A percentile compares a stretch with the other conserved stretches of the same genome.
Conservation (phyloP, 2,329 filamentous ascomycete genomes). For the Ambrosiella beaveri region DNA sequence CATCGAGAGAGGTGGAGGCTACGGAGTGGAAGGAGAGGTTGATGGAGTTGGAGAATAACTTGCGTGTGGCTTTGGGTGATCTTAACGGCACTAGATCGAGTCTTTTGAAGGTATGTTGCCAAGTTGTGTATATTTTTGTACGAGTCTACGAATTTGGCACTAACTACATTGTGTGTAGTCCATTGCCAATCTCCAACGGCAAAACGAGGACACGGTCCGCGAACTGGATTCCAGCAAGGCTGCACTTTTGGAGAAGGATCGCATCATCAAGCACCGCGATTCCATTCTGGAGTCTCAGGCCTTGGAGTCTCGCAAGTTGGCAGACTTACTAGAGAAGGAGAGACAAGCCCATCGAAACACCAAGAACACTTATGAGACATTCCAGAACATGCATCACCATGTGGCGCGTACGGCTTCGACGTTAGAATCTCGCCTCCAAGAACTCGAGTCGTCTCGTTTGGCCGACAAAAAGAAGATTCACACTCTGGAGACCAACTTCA, state of each 20-base stretch:
- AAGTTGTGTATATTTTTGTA: neutral
- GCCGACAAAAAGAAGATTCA: conserved; percentile 64
- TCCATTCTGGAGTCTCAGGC: conserved; percentile 73
- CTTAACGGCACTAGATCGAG: conserved; percentile 72
- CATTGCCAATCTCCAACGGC: conserved; percentile 72
- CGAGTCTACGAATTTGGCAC: neutral
- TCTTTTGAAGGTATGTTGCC: conserved; percentile 50
- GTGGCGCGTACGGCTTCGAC: conserved; percentile 72
- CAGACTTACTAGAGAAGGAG: conserved; percentile 83
- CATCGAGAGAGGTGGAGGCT: conserved; percentile 71
- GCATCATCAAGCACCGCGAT: conserved; percentile 77
- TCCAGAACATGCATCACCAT: conserved; percentile 73
- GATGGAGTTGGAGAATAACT: conserved; percentile 73
- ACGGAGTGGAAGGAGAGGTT: conserved; percentile 81
- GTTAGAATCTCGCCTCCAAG: conserved; percentile 67
- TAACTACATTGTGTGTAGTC: conserved; percentile 30
- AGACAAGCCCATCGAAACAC: conserved; percentile 70
- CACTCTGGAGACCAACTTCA: conserved; percentile 60
- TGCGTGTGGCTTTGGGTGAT: conserved; percentile 76
- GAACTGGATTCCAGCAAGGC: conserved; percentile 67
- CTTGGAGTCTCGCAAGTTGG: conserved; percentile 68
- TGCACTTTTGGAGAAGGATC: conserved; percentile 75
- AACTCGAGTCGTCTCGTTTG: conserved; percentile 65
- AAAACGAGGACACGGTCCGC: conserved; percentile 67
- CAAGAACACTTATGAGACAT: conserved; percentile 72